A percentile compares a stretch with the other conserved stretches of the same genome.
These are phyloP conservation scores for Noccaea bulbosa DNA, from an alignment of 345 rosid species.

Conservation along the genomic window DNA sequence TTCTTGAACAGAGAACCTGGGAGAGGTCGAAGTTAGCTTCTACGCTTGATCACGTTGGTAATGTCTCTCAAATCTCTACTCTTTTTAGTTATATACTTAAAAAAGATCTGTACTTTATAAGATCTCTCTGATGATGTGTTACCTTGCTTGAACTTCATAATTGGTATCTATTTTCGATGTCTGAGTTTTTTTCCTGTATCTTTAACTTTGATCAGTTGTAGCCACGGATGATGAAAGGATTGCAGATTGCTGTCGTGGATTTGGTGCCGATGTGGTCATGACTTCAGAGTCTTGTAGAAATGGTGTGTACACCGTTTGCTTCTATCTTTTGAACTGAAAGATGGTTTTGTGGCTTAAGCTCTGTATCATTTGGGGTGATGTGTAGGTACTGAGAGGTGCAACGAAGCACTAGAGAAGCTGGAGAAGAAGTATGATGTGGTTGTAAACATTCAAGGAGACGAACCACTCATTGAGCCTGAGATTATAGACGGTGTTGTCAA, in stretches of 20 bases:
- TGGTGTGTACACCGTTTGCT: conserved; percentile 49
- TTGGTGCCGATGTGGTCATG: conserved; percentile 97
- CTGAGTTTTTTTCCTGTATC: neutral
- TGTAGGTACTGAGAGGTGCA: conserved; percentile 84
- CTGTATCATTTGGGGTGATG: conserved; percentile 4
- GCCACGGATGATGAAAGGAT: conserved; percentile 93
- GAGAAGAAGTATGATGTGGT: conserved; percentile 87
- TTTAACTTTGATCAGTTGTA: conserved; percentile 57
- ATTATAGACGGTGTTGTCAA: conserved; percentile 91
- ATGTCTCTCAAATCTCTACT: conserved; percentile 24
- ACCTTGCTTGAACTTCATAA: neutral
- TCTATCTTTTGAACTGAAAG: neutral
- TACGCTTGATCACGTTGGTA: conserved; percentile 89
- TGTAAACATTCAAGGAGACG: conserved; percentile 96
- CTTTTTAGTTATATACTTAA: neutral
- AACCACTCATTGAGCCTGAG: conserved; percentile 95
- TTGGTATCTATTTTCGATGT: neutral
- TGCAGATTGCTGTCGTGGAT: conserved; percentile 90
- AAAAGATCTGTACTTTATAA: conserved; percentile 3
- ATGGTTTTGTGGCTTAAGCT: neutral
- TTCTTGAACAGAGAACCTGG: conserved; percentile 82
- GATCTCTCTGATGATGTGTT: neutral
- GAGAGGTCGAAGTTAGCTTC: conserved; percentile 89
- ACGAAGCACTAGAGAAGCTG: conserved; percentile 85
- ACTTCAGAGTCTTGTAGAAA: conserved; percentile 92